Conservation (phyloP, 2,329 filamentous ascomycete species). For the Passalora sequoiae region DNA sequence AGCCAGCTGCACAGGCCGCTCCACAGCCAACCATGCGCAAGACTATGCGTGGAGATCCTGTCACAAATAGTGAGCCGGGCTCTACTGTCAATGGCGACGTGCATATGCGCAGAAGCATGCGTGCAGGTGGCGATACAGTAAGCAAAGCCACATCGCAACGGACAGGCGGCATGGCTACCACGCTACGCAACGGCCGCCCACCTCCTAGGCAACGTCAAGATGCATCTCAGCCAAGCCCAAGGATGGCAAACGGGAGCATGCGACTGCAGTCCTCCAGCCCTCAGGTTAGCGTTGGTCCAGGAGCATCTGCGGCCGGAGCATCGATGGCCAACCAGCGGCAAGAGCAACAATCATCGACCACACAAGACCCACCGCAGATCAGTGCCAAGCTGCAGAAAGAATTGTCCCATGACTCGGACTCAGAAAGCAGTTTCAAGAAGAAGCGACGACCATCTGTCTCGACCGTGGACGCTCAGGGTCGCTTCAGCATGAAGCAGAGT, state of each 20-base stretch:
- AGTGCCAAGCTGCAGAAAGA: constrained; percentile 26
- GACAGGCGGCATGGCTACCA: constrained; percentile 24
- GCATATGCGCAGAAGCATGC: constrained; percentile 38
- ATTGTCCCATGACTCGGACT: constrained; percentile 41
- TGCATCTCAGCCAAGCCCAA: constrained; percentile 9
- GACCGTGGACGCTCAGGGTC: constrained; percentile 39
- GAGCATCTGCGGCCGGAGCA: constrained; percentile 21
- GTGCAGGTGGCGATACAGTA: constrained; percentile 26
- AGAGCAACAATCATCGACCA: constrained; percentile 4
- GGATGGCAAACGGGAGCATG: constrained; percentile 18
- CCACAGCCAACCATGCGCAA: constrained; percentile 40
- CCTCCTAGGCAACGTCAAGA: constrained; percentile 17
- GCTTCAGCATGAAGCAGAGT: constrained; percentile 63
- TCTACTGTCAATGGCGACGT: constrained; percentile 19
- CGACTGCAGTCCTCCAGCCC: constrained; percentile 16
- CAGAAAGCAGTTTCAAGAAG: constrained; percentile 72
- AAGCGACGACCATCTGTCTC: constrained; percentile 37
- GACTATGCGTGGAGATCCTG: constrained; percentile 30
- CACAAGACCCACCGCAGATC: constrained; percentile 14
- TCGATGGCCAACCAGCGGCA: constrained; percentile 4
- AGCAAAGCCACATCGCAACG: neutral
- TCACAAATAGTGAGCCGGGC: constrained; percentile 17
- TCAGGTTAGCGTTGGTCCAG: constrained; percentile 6
- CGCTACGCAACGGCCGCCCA: constrained; percentile 25
- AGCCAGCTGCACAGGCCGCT: constrained; percentile 31